Conservation (phyloP, 2,329 filamentous ascomycete genomes). For the Neofusicoccum umdonicola region DNA sequence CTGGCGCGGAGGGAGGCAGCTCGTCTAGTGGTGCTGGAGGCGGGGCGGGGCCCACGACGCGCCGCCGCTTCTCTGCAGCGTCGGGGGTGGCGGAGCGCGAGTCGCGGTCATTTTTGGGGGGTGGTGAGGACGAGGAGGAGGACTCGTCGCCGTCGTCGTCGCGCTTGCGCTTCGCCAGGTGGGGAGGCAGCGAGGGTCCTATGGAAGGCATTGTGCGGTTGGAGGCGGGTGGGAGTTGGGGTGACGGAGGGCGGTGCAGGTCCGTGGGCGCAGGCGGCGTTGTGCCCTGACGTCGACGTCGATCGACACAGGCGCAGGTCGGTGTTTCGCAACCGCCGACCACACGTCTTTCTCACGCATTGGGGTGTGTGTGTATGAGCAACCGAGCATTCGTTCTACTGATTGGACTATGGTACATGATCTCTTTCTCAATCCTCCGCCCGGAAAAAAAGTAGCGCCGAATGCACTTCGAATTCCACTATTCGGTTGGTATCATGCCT, state of each 20-base stretch:
- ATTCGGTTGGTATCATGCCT: slow-evolving; percentile 18
- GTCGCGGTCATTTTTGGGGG: not conserved
- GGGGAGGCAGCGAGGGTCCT: slow-evolving; percentile 68
- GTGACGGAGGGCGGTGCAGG: not conserved
- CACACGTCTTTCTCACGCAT: not conserved
- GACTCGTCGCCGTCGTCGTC: slow-evolving; percentile 39
- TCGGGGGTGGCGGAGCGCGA: slow-evolving; percentile 37
- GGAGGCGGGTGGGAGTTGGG: slow-evolving; percentile 18
- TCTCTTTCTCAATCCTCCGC: not conserved
- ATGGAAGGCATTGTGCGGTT: slow-evolving; percentile 61
- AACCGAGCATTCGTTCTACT: slow-evolving; percentile 6
- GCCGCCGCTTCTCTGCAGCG: slow-evolving; percentile 49
- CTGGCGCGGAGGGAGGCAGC: slow-evolving; percentile 39
- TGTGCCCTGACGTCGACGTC: slow-evolving; percentile 14
- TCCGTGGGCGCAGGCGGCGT: not conserved
- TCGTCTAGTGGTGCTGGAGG: slow-evolving; percentile 52
- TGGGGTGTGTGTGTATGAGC: not conserved
- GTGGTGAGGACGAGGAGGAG: slow-evolving; percentile 27
- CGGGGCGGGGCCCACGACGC: slow-evolving; percentile 55
- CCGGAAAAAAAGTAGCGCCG: not conserved
- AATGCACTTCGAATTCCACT: slow-evolving; percentile 11
- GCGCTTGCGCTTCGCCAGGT: slow-evolving; percentile 56
- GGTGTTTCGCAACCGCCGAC: not conserved
- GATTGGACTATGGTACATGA: slow-evolving; percentile 3
- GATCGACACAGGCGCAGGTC: not conserved